These are phyloP conservation scores for Selenicereus undatus DNA, from an alignment of 148 eudicot species.

Conservation along the genomic window DNA sequence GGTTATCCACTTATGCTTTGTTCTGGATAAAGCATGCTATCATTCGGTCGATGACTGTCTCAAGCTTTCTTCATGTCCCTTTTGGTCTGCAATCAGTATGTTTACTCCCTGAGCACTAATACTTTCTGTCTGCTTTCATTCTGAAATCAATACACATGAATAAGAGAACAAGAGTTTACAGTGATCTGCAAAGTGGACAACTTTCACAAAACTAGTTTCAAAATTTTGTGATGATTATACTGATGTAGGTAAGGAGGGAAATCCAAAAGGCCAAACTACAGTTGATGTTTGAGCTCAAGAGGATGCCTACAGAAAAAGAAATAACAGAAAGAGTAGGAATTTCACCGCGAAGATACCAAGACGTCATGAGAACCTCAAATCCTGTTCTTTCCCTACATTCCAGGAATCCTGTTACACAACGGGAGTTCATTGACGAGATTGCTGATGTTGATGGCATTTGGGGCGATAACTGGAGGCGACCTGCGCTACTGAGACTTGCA, in stretches of 20 bases:
- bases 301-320: conserved; percentile 77
- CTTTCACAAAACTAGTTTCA: not conserved
- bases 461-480: conserved; percentile 65
- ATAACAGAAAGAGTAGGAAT: conserved; percentile 56
- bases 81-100: conserved; percentile 97
- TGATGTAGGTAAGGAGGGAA: conserved; percentile 69
- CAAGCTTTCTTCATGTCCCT: conserved; percentile 81
- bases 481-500: conserved; percentile 94
- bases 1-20: conserved; percentile 77
- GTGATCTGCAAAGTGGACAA: not conserved
- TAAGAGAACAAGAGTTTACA: not conserved
- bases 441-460: conserved; percentile 64
- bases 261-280: conserved; percentile 69
- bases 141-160: not conserved
- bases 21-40: conserved; percentile 95
- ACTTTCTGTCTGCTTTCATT: not conserved
- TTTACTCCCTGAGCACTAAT: not conserved
- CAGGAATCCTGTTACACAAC: conserved; percentile 57
- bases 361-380: conserved; percentile 73
- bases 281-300: conserved; percentile 59
- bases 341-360: conserved; percentile 65
- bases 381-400: conserved; percentile 64
- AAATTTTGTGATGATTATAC: not conserved
- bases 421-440: conserved; percentile 64
- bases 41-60: conserved; percentile 77